Evolutionary conservation across 2,329 filamentous ascomycete genomes (phyloP).

Genomic region (Cyclaneusma minus): DNA sequence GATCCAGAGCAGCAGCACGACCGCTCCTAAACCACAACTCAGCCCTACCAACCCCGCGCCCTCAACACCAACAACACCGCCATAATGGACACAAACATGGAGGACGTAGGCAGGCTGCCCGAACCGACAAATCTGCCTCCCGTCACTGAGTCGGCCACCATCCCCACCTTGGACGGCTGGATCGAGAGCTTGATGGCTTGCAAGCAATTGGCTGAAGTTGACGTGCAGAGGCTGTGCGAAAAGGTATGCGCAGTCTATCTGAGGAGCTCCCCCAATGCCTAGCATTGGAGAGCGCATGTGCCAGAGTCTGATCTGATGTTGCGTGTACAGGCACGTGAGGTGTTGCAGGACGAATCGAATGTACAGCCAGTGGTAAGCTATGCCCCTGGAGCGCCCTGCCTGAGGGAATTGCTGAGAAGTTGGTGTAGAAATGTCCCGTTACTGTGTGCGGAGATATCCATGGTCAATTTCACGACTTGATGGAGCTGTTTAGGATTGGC

Average conservation of each 20-base stretch:
- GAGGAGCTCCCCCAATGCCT: not conserved
- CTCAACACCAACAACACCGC: slow-evolving; percentile 3
- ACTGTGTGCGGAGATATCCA: slow-evolving; percentile 99
- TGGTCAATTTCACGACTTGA: slow-evolving; percentile 96
- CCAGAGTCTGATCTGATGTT: slow-evolving; percentile 3
- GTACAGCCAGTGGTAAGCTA: slow-evolving; percentile 87
- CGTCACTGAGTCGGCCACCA: slow-evolving; percentile 69
- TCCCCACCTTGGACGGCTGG: slow-evolving; percentile 91
- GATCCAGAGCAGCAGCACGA: too few species aligned
- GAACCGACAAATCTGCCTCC: slow-evolving; percentile 63
- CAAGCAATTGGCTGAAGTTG: slow-evolving; percentile 91
- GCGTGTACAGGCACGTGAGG: slow-evolving; percentile 63
- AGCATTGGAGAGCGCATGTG: not conserved
- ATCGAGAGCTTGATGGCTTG: slow-evolving; percentile 96
- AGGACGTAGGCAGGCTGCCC: slow-evolving; percentile 82
- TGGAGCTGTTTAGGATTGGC: slow-evolving; percentile 99
- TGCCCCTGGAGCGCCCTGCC: slow-evolving; percentile 4
- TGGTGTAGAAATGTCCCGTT: slow-evolving; percentile 78
- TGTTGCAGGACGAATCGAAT: slow-evolving; percentile 94
- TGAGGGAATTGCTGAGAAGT: not conserved
- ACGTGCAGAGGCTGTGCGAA: slow-evolving; percentile 94
- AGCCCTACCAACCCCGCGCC: too few species aligned
- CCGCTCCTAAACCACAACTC: not conserved
- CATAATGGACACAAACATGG: slow-evolving; percentile 94
- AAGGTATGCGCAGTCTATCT: slow-evolving; percentile 48